Conservation (phyloP, 495 filamentous ascomycete species). For the Cercophora scortea region DNA sequence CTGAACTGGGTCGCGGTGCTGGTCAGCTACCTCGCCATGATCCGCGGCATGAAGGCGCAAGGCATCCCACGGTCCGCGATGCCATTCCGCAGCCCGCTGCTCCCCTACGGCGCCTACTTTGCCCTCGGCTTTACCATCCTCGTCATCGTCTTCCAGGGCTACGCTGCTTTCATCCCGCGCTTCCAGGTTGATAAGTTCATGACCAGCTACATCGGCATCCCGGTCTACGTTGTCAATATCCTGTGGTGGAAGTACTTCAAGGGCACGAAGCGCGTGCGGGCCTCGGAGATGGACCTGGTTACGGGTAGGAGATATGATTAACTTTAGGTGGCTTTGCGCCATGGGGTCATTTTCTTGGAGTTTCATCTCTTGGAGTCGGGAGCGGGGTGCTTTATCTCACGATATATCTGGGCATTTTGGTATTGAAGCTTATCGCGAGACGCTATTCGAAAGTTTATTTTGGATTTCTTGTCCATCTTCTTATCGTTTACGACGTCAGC, state of each 20-base stretch:
- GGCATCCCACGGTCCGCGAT: slow-evolving; percentile 54
- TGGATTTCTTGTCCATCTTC: too few relatives aligned
- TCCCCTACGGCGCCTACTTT: slow-evolving; percentile 55
- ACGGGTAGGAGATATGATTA: slow-evolving; percentile 17
- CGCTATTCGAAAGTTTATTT: too few relatives aligned
- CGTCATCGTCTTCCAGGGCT: slow-evolving; percentile 73
- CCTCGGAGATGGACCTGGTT: slow-evolving; percentile 21
- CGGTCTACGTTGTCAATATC: slow-evolving; percentile 55
- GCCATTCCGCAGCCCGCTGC: slow-evolving; percentile 67
- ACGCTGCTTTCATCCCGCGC: slow-evolving; percentile 48
- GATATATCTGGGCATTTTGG: not conserved
- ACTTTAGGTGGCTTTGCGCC: not conserved
- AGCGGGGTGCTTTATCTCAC: too few relatives aligned
- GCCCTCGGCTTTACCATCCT: slow-evolving; percentile 63
- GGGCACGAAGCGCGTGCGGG: slow-evolving; percentile 24
- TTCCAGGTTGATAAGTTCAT: slow-evolving; percentile 69
- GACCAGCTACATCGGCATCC: slow-evolving; percentile 76
- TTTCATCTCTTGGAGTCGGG: too few relatives aligned
- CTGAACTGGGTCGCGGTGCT: slow-evolving; percentile 82
- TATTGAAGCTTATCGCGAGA: too few relatives aligned
- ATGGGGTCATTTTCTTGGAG: too few relatives aligned
- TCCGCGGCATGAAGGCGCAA: slow-evolving; percentile 66
- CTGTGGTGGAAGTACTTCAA: slow-evolving; percentile 24
- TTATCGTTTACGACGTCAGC: too few relatives aligned
- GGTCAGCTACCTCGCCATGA: slow-evolving; percentile 74